phyloP scores from a whole-genome alignment of 2,329 filamentous ascomycete species.

The Sporothrix brunneoviolacea region DNA sequence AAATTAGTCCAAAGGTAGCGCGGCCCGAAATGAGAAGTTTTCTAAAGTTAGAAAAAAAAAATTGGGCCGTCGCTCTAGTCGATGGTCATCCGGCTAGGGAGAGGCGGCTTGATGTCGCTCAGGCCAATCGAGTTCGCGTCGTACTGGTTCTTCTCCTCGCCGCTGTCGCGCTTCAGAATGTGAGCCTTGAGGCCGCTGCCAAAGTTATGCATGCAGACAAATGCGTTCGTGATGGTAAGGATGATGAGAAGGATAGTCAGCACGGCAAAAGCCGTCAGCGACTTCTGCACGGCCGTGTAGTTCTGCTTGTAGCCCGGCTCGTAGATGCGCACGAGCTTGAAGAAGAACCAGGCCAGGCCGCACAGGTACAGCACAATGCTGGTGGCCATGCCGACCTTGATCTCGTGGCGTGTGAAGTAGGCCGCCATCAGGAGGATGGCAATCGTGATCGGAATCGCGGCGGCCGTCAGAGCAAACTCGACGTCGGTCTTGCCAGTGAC shows the following conservation, averaged over 20 bases:
- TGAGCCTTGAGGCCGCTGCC: slow-evolving; percentile 83
- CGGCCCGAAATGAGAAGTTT: no score
- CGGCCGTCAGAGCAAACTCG: slow-evolving; percentile 82
- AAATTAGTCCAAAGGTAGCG: no score
- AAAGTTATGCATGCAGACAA: slow-evolving; percentile 87
- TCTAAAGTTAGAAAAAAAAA: no score
- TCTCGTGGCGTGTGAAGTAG: slow-evolving; percentile 79
- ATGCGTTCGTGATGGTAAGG: slow-evolving; percentile 79
- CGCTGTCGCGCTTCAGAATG: slow-evolving; percentile 49
- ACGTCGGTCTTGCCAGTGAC: slow-evolving; percentile 62
- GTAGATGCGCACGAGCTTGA: slow-evolving; percentile 97
- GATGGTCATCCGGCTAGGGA: slow-evolving; percentile 55
- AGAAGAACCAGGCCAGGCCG: slow-evolving; percentile 89
- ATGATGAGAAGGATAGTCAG: slow-evolving; percentile 86
- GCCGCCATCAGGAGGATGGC: slow-evolving; percentile 78
- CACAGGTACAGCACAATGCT: slow-evolving; percentile 84
- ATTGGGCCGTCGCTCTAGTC: slow-evolving; percentile 35
- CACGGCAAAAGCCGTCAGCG: slow-evolving; percentile 86
- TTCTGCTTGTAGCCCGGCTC: slow-evolving; percentile 48
- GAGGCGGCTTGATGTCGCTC: slow-evolving; percentile 49
- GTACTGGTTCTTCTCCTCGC: slow-evolving; percentile 44
- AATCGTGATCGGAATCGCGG: slow-evolving; percentile 86
- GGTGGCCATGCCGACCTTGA: slow-evolving; percentile 65
- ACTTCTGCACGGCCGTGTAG: slow-evolving; percentile 75
- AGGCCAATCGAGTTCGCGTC: slow-evolving; percentile 50